Conservation (phyloP, 1,284 basidiomycete species). For the Pseudozyma hubeiensis region DNA sequence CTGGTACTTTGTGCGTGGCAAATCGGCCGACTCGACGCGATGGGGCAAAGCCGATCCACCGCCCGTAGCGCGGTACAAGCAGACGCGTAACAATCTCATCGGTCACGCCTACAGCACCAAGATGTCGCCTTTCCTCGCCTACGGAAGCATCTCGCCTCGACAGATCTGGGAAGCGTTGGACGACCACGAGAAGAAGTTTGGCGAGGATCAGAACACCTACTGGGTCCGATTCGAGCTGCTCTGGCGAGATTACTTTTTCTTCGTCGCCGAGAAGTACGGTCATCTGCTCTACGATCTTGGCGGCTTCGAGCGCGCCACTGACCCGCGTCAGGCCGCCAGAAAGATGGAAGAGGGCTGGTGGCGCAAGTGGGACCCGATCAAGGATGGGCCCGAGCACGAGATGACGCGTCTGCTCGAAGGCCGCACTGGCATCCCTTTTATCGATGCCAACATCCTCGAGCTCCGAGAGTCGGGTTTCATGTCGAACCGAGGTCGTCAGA, state of each 20-base stretch:
- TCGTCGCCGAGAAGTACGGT: conserved; percentile 70
- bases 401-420: conserved; percentile 72
- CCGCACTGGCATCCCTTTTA: conserved; percentile 73
- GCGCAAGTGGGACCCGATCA: conserved; percentile 57
- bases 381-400: conserved; percentile 52
- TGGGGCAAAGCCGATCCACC: conserved; percentile 65
- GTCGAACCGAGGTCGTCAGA: conserved; percentile 72
- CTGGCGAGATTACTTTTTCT: conserved; percentile 74
- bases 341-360: conserved; percentile 68
- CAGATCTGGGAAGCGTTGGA: conserved; percentile 69
- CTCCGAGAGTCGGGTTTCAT: conserved; percentile 70
- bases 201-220: conserved; percentile 70
- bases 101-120: conserved; percentile 74
- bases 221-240: conserved; percentile 73
- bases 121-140: conserved; percentile 72
- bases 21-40: conserved; percentile 56
- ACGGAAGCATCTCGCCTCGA: conserved; percentile 72
- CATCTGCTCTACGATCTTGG: conserved; percentile 70
- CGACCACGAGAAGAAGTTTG: conserved; percentile 68
- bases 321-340: conserved; percentile 69
- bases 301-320: conserved; percentile 71
- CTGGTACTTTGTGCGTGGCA: conserved; percentile 65
- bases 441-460: conserved; percentile 74
- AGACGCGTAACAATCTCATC: conserved; percentile 73
- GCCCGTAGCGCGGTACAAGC: conserved; percentile 71